Percentiles rank a stretch among this genome's conserved stretches.
phyloP scores from a whole-genome alignment of 2,329 filamentous ascomycete species.

The Neodidymelliopsis sp. region DNA sequence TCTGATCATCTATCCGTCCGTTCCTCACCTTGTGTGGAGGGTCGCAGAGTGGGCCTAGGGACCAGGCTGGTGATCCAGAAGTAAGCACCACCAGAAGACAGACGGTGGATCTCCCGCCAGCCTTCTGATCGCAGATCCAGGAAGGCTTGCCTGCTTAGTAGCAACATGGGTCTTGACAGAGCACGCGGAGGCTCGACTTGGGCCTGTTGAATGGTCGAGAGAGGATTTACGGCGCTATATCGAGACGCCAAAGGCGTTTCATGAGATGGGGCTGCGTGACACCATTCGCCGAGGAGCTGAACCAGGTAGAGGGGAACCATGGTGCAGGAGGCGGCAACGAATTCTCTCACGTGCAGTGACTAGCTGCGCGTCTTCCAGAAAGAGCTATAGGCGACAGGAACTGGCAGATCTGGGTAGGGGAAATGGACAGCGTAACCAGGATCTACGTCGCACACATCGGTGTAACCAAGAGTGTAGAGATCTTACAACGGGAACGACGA shows the following conservation, averaged over 20 bases:
- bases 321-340: conserved; percentile 27
- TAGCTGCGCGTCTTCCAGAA: conserved; percentile 33
- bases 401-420: conserved; percentile 8
- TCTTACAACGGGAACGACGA: conserved; percentile 11
- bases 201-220: conserved; percentile 16
- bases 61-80: conserved; percentile 22
- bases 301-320: conserved; percentile 35
- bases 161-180: conserved; percentile 24
- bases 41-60: conserved; percentile 32
- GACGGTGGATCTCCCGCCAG: conserved; percentile 31
- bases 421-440: conserved; percentile 15
- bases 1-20: conserved; percentile 15
- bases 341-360: conserved; percentile 33
- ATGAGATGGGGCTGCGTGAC: conserved; percentile 42
- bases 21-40: conserved; percentile 26
- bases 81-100: conserved; percentile 25
- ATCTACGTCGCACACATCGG: conserved; percentile 13
- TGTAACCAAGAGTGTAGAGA: conserved; percentile 11
- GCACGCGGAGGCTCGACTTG: conserved; percentile 27
- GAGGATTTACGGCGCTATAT: conserved; percentile 27
- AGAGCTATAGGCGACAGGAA: conserved; percentile 22
- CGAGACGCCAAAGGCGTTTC: conserved; percentile 27
- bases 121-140: conserved; percentile 23
- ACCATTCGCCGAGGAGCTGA: conserved; percentile 34
- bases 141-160: conserved; percentile 26